A percentile compares a stretch with the other conserved stretches of the same genome.
Conservation (phyloP, 2,329 filamentous ascomycete species). For the Dothistroma pini region DNA sequence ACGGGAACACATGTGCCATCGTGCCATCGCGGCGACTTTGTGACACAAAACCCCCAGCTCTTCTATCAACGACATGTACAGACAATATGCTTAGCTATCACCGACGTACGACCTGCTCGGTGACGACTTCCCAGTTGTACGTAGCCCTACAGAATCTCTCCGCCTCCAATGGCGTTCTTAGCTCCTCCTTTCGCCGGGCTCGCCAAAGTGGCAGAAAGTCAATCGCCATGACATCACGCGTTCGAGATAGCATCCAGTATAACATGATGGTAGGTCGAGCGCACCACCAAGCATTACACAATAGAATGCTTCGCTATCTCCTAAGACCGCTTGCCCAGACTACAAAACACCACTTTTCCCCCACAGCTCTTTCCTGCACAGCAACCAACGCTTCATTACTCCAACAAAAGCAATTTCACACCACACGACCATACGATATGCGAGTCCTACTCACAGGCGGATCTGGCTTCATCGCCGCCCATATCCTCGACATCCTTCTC, state of each 20-base stretch:
- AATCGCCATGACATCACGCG: constrained; percentile 11
- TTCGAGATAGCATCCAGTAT: neutral
- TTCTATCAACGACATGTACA: neutral
- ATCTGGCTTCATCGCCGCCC: constrained; percentile 63
- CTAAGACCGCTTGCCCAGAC: constrained; percentile 3
- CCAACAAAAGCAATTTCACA: constrained; percentile 4
- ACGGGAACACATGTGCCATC: neutral
- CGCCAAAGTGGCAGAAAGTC: constrained; percentile 3
- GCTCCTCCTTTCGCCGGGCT: neutral
- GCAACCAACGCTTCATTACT: neutral
- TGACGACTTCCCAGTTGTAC: neutral
- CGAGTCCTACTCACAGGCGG: constrained; percentile 46
- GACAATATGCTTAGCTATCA: too few relatives aligned
- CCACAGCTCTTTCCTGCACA: neutral
- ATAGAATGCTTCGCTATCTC: constrained; percentile 8
- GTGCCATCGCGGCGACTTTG: neutral
- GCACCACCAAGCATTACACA: neutral
- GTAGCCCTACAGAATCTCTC: neutral
- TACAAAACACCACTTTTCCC: neutral
- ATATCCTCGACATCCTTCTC: constrained; percentile 59
- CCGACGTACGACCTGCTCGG: neutral
- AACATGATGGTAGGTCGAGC: neutral
- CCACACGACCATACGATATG: constrained; percentile 18
- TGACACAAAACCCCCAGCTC: neutral
- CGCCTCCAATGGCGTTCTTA: neutral